Evolutionary conservation across 176 grass and related monocot genomes (phyloP), one percentile per base, ranked within the genome.

Genomic region (Thalia dealbata): DNA sequence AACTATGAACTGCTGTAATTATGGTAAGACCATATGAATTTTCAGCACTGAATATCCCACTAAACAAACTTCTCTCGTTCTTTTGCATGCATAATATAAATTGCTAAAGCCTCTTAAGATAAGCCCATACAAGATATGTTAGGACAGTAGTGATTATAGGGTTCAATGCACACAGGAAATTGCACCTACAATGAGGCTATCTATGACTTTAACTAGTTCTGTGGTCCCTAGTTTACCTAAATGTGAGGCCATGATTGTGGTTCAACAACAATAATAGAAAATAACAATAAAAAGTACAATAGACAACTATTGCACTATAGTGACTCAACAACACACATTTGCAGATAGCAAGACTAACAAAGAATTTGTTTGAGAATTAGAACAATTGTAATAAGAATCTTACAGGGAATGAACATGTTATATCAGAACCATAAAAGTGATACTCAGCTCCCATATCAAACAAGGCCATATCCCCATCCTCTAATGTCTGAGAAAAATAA

Each of bases 361-460:
- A 3, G 44, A 25, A 50, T 65, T 66, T 12, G 29, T 55, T 29
- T 35, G 13, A 29, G 7, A 13, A 43, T 52, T 0, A 79, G 44
- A 74, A 27, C 10, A 45, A 14, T 64, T 28, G 29, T 69, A 79
- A n/a, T 21, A 3, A 72, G 83, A 55, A 71, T 84, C 93, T 90
- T 75, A 97, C 93, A 61, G 93, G 93, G 78, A 90, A 97, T 75
- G 93, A 97, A 74, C 93, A 97, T 73, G 93, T 97, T 75, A 97
- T 97, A 82, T 97, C 93, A 73, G 93, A 97, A 78, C 87, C 93
- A 79, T 97, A 97, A 69, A 80, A 97, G 73, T 82, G 61, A 67
- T 92, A 97, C 74, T 97, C 93, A 76, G 84, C 93, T 81, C 93
- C 93, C 93, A 97, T 97, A 73, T 92, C 93, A 70, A 97, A 85